Conservation (phyloP, 164 flowering plant genomes). For the Amborella trichopoda region DNA sequence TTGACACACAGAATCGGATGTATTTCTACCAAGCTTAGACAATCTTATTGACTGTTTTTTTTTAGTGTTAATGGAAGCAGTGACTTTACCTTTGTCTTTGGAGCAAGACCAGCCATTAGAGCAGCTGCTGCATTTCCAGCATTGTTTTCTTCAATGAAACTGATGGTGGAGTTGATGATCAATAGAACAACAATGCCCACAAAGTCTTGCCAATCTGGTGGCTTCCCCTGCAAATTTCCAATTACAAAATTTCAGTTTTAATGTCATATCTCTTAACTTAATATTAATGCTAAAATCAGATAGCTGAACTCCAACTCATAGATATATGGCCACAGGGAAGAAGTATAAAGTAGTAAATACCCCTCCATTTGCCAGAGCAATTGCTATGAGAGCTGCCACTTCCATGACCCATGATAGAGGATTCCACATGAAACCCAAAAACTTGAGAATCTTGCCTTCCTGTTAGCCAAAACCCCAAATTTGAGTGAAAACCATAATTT, state of each 20-base stretch:
- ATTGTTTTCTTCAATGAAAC: constrained; percentile 84
- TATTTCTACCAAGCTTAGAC: no score
- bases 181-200: constrained; percentile 57
- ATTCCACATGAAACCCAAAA: constrained; percentile 91
- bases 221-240: constrained; percentile 35
- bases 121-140: constrained; percentile 94
- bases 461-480: constrained; percentile 6
- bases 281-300: neutral
- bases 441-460: constrained; percentile 70
- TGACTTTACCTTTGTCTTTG: constrained; percentile 79
- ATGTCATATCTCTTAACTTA: neutral
- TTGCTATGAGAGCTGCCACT: constrained; percentile 76
- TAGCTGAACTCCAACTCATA: neutral
- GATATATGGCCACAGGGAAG: neutral
- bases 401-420: constrained; percentile 96
- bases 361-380: constrained; percentile 80
- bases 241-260: neutral
- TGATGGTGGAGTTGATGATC: constrained; percentile 75
- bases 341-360: constrained; percentile 16
- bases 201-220: constrained; percentile 85
- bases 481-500: neutral
- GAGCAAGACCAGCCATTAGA: constrained; percentile 90
- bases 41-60: no score
- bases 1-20: no score
- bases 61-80: no score